Percentiles rank a stretch among this genome's conserved stretches.
Evolutionary conservation across 208 protist species (phyloP).

Genomic region (Acanthamoeba rhysodes): DNA sequence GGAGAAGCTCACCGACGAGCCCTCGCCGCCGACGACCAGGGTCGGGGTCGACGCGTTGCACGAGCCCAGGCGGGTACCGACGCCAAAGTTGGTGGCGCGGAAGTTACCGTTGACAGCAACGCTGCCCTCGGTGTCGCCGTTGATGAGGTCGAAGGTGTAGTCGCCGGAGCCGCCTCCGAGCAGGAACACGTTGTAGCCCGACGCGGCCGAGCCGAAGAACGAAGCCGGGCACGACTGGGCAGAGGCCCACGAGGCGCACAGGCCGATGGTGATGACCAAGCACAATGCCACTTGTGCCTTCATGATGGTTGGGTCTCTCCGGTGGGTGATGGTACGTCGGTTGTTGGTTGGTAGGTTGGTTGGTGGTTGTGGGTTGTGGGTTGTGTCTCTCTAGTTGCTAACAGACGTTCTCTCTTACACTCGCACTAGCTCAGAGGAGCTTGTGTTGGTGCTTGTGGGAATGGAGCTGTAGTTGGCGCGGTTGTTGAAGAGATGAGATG

Average conservation of each 20-base stretch:
- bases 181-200: constrained; percentile 48
- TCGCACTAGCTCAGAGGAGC: not conserved
- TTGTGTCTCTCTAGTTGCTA: not conserved
- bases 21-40: not conserved
- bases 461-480: not conserved
- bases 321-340: too few species aligned
- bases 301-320: not conserved
- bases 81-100: constrained; percentile 9
- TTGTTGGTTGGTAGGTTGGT: not conserved
- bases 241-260: constrained; percentile 17
- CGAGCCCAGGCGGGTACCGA: constrained; percentile 8
- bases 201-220: constrained; percentile 3
- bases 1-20: not conserved
- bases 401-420: not conserved
- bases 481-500: not conserved
- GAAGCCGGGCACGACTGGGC: constrained; percentile 9
- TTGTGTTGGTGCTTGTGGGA: constrained; percentile 17
- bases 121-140: constrained; percentile 14
- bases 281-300: constrained; percentile 12
- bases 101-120: constrained; percentile 28
- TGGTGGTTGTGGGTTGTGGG: not conserved
- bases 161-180: not conserved
- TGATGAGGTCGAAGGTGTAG: constrained; percentile 53
- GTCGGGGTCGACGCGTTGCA: not conserved
- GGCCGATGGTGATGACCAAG: not conserved